Conservation (phyloP, 225 moss, liverwort and hornwort species). For the Takakia lepidozioides region DNA sequence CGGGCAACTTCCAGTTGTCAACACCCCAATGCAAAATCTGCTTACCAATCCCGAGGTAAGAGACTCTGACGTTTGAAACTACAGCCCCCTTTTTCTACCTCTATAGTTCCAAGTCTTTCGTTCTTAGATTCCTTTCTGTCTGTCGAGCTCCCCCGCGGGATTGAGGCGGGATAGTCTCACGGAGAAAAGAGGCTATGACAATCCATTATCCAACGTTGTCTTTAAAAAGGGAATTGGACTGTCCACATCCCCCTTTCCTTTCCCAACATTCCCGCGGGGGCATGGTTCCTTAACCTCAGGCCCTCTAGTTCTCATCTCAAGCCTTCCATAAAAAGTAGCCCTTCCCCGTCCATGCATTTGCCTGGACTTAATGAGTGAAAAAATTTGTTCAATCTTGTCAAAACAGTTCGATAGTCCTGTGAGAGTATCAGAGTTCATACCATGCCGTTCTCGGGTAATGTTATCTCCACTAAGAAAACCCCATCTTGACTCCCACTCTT, state of each 20-base stretch:
- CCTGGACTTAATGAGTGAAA: no score
- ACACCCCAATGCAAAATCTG: constrained; percentile 22
- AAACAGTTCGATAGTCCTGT: no score
- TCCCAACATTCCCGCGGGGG: no score
- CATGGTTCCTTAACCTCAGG: not conserved
- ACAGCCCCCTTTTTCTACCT: not conserved
- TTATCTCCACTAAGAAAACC: constrained; percentile 7
- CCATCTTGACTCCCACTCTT: constrained; percentile 1
- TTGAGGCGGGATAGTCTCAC: no score
- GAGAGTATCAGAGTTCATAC: constrained; percentile 1
- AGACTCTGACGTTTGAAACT: not conserved
- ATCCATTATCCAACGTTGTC: not conserved
- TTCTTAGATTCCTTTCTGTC: no score
- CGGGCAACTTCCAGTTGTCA: constrained; percentile 16
- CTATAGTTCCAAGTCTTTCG: no score
- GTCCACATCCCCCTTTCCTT: no score
- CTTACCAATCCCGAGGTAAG: not conserved
- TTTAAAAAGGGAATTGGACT: not conserved
- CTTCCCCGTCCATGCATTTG: no score
- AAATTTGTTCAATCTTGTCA: no score
- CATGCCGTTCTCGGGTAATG: constrained; percentile 14
- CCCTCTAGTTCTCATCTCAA: no score
- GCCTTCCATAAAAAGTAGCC: not conserved
- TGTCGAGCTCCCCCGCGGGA: no score
- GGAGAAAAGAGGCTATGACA: not conserved